Conservation (phyloP, 1,284 basidiomycete genomes). For the Malassezia sp. region DNA sequence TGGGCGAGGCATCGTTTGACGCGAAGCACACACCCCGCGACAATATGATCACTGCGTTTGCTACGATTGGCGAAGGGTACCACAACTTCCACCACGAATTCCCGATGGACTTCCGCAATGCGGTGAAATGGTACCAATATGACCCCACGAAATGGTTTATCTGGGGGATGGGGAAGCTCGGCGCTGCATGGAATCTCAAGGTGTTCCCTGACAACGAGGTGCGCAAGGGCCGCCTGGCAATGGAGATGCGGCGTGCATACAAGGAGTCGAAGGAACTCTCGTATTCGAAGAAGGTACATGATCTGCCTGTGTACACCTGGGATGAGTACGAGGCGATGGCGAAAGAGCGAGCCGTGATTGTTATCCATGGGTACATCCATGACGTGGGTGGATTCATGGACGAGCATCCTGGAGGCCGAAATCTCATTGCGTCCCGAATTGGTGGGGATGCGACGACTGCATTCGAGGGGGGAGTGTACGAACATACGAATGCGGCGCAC, state of each 20-base stretch:
- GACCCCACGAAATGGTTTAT: constrained; percentile 47
- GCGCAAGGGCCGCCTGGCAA: constrained; percentile 40
- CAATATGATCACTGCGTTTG: constrained; percentile 43
- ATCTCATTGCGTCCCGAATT: constrained; percentile 34
- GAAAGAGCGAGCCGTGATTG: constrained; percentile 40
- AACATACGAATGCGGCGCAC: constrained; percentile 44
- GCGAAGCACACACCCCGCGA: constrained; percentile 45
- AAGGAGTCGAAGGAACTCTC: constrained; percentile 23
- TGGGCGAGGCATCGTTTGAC: constrained; percentile 44
- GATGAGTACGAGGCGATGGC: constrained; percentile 42
- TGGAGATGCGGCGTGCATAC: constrained; percentile 39
- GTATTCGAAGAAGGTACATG: constrained; percentile 34
- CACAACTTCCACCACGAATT: constrained; percentile 47
- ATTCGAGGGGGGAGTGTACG: constrained; percentile 43
- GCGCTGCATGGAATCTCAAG: constrained; percentile 43
- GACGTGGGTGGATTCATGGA: constrained; percentile 41
- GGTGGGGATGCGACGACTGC: constrained; percentile 44
- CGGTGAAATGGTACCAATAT: constrained; percentile 44
- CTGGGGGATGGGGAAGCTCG: constrained; percentile 26
- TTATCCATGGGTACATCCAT: constrained; percentile 43
- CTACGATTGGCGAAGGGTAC: constrained; percentile 44
- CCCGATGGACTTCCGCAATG: constrained; percentile 46
- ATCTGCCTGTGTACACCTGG: constrained; percentile 45
- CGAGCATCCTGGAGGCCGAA: constrained; percentile 42
- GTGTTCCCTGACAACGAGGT: constrained; percentile 46